Conservation (phyloP, 2,329 filamentous ascomycete species). For the Colletotrichum cuscutae region DNA sequence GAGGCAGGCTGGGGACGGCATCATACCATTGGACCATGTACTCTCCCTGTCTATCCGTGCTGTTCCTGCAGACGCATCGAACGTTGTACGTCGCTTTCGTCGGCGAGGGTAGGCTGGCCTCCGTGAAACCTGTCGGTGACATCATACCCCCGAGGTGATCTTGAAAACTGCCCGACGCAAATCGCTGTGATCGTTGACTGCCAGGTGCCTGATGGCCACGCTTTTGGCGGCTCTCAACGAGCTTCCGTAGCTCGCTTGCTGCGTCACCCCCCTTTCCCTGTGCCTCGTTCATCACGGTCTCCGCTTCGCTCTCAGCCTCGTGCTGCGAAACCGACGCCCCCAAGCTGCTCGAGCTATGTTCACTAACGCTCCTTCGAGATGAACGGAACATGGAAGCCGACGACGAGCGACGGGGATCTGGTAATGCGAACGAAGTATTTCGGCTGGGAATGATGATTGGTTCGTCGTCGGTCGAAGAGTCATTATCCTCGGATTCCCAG, state of each 20-base stretch:
- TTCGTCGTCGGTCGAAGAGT: conserved; percentile 71
- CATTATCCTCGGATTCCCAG: conserved; percentile 61
- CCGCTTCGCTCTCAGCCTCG: conserved; percentile 66
- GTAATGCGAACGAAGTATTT: conserved; percentile 67
- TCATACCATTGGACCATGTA: conserved; percentile 74
- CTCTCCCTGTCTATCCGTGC: conserved; percentile 55
- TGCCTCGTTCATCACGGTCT: conserved; percentile 64
- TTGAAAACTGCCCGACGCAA: conserved; percentile 44
- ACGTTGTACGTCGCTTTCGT: conserved; percentile 56
- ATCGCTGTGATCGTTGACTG: conserved; percentile 34
- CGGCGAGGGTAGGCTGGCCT: conserved; percentile 58
- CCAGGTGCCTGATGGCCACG: conserved; percentile 42
- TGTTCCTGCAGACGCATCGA: conserved; percentile 65
- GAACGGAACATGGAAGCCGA: conserved; percentile 58
- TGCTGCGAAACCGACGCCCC: conserved; percentile 44
- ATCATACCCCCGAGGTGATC: conserved; percentile 50
- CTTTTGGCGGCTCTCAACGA: conserved; percentile 63
- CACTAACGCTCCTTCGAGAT: conserved; percentile 59
- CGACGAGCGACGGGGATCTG: conserved; percentile 62
- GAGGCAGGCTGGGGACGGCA: not conserved
- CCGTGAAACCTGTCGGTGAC: conserved; percentile 63
- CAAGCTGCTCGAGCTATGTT: conserved; percentile 56
- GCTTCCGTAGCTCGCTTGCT: conserved; percentile 67
- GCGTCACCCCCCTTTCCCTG: conserved; percentile 63
- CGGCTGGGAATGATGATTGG: conserved; percentile 73